phyloP scores from a whole-genome alignment of 164 flowering plant species.

The Magnolia kwangsiensis region DNA sequence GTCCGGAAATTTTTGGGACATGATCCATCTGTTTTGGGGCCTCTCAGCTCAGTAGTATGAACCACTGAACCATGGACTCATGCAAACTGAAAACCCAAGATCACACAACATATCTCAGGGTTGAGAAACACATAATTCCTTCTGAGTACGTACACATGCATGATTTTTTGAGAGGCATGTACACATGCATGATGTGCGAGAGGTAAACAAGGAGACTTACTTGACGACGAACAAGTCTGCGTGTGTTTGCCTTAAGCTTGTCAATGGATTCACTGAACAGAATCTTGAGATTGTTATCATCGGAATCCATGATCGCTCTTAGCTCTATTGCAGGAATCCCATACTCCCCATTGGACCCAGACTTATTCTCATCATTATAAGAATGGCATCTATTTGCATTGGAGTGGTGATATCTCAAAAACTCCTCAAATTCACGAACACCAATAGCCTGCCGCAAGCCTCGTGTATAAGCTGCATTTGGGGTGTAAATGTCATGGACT shows the following conservation, averaged over 20 bases:
- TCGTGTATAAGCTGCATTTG: constrained; percentile 67
- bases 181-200: neutral
- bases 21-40: neutral
- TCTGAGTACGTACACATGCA: neutral
- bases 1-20: neutral
- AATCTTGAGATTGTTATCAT: constrained; percentile 25
- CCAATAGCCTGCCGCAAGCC: constrained; percentile 90
- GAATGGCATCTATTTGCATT: neutral
- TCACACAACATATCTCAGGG: neutral
- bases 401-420: constrained; percentile 34
- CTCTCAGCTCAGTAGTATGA: neutral
- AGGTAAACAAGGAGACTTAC: constrained; percentile 32
- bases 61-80: neutral
- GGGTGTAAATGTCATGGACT: constrained; percentile 62
- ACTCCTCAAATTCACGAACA: constrained; percentile 81
- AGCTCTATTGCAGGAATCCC: constrained; percentile 10
- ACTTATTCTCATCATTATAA: constrained; percentile 13
- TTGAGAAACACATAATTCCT: neutral
- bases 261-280: constrained; percentile 62
- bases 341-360: constrained; percentile 5
- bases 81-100: neutral
- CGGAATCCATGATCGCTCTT: constrained; percentile 27
- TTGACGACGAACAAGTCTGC: constrained; percentile 90
- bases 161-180: neutral
- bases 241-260: constrained; percentile 65